Base-by-base conservation (phyloP, 768 basidiomycete genomes). In the Hortiboletus flavorubellus region DNA sequence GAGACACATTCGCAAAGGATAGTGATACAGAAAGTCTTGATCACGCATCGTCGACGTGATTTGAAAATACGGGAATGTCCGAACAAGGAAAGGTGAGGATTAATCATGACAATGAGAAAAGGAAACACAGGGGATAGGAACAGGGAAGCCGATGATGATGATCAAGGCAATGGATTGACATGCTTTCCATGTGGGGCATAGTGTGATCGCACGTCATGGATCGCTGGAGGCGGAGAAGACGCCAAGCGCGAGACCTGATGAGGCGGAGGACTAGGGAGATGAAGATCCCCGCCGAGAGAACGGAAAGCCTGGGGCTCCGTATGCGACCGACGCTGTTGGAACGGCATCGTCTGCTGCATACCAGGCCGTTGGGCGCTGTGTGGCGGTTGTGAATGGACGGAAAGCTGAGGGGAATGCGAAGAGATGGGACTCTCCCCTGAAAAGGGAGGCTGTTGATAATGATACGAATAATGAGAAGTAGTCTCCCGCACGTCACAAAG, bases 241-340 rank as follows among this genome's bases (percentile, higher is more conserved):
- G 76, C 68, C 45, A 75, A 70, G 40, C 80, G 79, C 30, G 76
- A 63, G 40, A 64, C 66, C 51, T 68, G 70, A 34, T 75, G 72
- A 34, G 78, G 77, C 12, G 72, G 60, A 29, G 78, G 76, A 57
- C 77, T 76, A 12, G 78, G 75, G 53, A 80, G 77, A 66, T 79
- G 81, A 54, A 78, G 78, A 58, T 78, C 78, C 55, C 80, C 76
- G 31, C 73, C 74, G 47, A 79, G 70, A 37, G 80, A 71, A 53
- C 71, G 73, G 67, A 76, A 82, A 16, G 75, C 75, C 59, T 81
- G 81, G 23, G 83, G 77, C 45, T 85, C 85, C 31, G 81, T 82
- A 48, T 80, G 72, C 38, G 83, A 76, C 48, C 85, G 78, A 56
- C 84, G 77, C 59, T 81, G 82, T 39, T 77, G 76, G 64, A 79